Percentiles rank a stretch among this genome's conserved stretches.
Evolutionary conservation across 208 protist species (phyloP).

Genomic region (Entamoeba histolytica): DNA sequence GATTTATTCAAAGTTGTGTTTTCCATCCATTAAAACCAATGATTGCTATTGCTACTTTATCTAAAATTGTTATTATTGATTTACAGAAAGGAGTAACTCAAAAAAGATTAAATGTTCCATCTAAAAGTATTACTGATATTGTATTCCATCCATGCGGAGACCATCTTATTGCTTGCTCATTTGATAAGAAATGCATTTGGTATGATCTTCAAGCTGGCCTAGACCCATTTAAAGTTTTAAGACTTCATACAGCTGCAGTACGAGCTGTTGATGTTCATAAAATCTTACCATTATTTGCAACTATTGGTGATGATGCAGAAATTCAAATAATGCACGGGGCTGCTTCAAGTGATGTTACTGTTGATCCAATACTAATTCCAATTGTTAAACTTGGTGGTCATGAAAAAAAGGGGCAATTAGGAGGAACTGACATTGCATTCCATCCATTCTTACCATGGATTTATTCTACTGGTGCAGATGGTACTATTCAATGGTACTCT

Average conservation of each 20-base stretch:
- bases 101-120: background rate
- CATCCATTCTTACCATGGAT: background rate
- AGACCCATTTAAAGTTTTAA: constrained; percentile 24
- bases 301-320: constrained; percentile 69
- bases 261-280: constrained; percentile 54
- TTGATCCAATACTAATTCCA: constrained; percentile 88
- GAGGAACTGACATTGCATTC: constrained; percentile 31
- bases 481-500: background rate
- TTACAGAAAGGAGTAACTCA: background rate
- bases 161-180: background rate
- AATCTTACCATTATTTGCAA: constrained; percentile 75
- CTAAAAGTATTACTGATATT: background rate
- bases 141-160: background rate
- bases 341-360: constrained; percentile 75
- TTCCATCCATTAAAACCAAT: background rate
- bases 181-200: background rate
- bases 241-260: constrained; percentile 68
- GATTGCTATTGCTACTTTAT: background rate
- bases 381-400: constrained; percentile 30
- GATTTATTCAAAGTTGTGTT: background rate
- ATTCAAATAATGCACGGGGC: constrained; percentile 49
- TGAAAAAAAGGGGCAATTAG: constrained; percentile 52
- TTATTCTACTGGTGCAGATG: background rate
- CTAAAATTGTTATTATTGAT: background rate
- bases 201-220: background rate